Conservation (phyloP, 352 stramenopile species). For the Aphanomyces euteiches region DNA sequence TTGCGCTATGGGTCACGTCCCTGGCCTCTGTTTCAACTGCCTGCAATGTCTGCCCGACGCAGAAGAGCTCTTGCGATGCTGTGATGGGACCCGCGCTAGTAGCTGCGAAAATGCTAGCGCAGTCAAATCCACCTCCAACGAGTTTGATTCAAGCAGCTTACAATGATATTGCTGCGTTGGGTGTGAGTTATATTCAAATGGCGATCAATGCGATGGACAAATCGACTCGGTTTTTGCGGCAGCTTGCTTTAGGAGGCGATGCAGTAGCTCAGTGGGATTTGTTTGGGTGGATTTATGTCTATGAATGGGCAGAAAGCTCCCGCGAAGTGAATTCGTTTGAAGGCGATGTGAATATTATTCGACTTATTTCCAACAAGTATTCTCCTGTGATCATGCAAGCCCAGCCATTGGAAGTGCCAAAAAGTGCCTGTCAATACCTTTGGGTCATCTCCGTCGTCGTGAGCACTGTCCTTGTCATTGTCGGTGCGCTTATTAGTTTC, state of each 20-base stretch:
- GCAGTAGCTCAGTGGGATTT: background rate
- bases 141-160: background rate
- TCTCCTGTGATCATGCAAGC: background rate
- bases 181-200: background rate
- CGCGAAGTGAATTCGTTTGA: conserved; percentile 1
- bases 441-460: background rate
- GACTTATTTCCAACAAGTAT: background rate
- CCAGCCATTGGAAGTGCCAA: conserved; percentile 10
- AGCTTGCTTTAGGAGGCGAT: background rate
- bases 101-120: background rate
- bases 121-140: background rate
- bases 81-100: background rate
- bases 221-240: background rate
- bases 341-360: background rate
- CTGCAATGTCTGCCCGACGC: background rate
- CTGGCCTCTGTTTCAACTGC: background rate
- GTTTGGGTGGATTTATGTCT: conserved; percentile 6
- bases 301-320: background rate
- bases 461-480: background rate
- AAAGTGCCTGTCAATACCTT: background rate
- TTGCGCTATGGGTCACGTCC: background rate
- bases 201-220: background rate
- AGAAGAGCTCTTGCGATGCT: background rate
- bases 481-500: background rate
- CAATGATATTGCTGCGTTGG: background rate